Evolutionary conservation across 2,329 filamentous ascomycete genomes (phyloP).

Genomic region (Tolypocladium inflatum): DNA sequence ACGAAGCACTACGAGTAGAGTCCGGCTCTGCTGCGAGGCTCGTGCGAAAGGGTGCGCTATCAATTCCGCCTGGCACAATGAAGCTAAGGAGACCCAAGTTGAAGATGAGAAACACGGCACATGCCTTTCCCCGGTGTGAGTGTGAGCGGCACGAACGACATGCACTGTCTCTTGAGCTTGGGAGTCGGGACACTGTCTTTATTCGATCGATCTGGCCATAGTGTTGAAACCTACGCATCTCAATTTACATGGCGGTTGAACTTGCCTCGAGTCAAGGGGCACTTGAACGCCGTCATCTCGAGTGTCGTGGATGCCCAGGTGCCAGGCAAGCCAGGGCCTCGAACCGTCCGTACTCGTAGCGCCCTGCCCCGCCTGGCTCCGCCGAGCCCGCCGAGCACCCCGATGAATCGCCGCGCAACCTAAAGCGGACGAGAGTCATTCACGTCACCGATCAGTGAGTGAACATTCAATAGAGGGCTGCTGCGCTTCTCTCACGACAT

Average conservation of each 20-base stretch:
- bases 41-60: neutral
- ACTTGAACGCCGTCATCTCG: neutral
- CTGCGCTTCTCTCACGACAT: neutral
- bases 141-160: neutral
- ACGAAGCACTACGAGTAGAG: neutral
- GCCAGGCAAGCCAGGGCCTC: too few relatives aligned
- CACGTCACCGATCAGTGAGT: neutral
- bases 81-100: neutral
- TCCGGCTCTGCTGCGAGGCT: neutral
- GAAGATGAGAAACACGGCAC: neutral
- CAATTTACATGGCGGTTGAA: too few relatives aligned
- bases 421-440: neutral
- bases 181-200: neutral
- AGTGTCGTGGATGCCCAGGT: neutral
- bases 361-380: neutral
- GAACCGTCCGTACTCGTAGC: neutral
- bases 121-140: neutral
- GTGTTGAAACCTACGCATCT: neutral
- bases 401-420: neutral
- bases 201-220: neutral
- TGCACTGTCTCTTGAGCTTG: neutral
- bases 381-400: neutral
- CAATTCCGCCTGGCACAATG: neutral
- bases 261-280: neutral
- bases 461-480: neutral